Percentiles rank a stretch among this genome's conserved stretches.
Conservation (phyloP, 2,329 filamentous ascomycete genomes). For the Drechslerella stenobrocha region DNA sequence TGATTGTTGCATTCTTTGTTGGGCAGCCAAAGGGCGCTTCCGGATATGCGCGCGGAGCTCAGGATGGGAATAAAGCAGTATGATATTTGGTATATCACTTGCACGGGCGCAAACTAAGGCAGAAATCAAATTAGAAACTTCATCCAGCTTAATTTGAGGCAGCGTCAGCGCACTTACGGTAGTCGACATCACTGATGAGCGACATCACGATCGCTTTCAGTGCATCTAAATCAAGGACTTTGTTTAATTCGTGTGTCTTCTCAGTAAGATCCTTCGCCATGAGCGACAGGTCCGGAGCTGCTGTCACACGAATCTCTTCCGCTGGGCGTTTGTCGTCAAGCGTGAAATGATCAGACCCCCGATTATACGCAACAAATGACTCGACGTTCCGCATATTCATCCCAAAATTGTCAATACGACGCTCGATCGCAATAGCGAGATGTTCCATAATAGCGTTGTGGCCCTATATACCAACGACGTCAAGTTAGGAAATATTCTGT, state of each 20-base stretch:
- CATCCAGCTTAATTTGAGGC: background rate
- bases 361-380: slow-evolving; percentile 23
- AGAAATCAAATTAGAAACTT: background rate
- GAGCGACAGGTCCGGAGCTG: slow-evolving; percentile 38
- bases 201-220: slow-evolving; percentile 23
- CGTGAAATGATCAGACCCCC: slow-evolving; percentile 36
- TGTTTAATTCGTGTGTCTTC: slow-evolving; percentile 26
- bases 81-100: slow-evolving; percentile 40
- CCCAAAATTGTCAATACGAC: slow-evolving; percentile 36
- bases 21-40: slow-evolving; percentile 29
- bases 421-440: slow-evolving; percentile 20
- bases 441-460: slow-evolving; percentile 33
- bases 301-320: slow-evolving; percentile 28
- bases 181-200: slow-evolving; percentile 37
- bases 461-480: slow-evolving; percentile 10
- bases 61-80: slow-evolving; percentile 38
- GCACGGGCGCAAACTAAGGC: slow-evolving; percentile 29
- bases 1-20: slow-evolving; percentile 43
- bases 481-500: slow-evolving; percentile 5
- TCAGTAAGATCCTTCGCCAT: slow-evolving; percentile 40
- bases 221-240: slow-evolving; percentile 20
- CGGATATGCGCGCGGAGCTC: slow-evolving; percentile 34
- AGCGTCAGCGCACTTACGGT: slow-evolving; percentile 18
- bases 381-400: slow-evolving; percentile 40
- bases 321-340: slow-evolving; percentile 36